Evolutionary conservation across 2,329 filamentous ascomycete genomes (phyloP).

Genomic region (Colletotrichum sp.): DNA sequence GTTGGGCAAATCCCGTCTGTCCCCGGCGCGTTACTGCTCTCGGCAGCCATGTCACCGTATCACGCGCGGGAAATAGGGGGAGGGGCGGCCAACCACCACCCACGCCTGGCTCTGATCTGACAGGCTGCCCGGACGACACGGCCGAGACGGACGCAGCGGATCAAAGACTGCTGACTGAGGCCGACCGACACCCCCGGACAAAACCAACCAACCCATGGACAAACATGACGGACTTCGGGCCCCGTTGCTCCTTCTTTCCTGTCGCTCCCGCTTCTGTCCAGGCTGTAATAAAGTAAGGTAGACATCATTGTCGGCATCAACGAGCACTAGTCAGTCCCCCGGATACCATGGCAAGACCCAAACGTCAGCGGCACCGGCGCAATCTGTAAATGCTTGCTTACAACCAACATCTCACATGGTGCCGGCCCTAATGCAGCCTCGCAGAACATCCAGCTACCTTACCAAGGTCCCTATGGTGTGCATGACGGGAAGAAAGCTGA

Average conservation of each 20-base stretch:
- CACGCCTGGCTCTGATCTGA: not conserved
- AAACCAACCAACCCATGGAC: not conserved
- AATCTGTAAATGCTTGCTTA: not conserved
- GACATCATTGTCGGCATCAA: not conserved
- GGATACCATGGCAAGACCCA: not conserved
- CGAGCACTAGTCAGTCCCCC: not conserved
- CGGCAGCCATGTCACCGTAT: not conserved
- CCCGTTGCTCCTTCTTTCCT: not conserved
- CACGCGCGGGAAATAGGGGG: conserved; percentile 8
- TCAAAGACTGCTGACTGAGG: not conserved
- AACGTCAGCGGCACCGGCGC: not conserved
- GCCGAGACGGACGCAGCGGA: conserved; percentile 9
- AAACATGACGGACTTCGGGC: not conserved
- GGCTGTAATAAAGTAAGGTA: not conserved
- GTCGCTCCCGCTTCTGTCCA: not conserved
- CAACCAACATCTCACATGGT: not conserved
- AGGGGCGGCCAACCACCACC: not conserved
- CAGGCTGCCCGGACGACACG: conserved; percentile 9
- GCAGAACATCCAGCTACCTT: not conserved
- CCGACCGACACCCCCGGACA: not conserved
- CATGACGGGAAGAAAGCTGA: not conserved
- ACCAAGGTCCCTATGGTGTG: not conserved
- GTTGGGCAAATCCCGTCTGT: conserved; percentile 7
- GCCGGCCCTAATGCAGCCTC: not conserved
- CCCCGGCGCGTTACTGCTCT: conserved; percentile 6